Base-by-base conservation (phyloP, 148 eudicot species). In the Cornus controversa region DNA sequence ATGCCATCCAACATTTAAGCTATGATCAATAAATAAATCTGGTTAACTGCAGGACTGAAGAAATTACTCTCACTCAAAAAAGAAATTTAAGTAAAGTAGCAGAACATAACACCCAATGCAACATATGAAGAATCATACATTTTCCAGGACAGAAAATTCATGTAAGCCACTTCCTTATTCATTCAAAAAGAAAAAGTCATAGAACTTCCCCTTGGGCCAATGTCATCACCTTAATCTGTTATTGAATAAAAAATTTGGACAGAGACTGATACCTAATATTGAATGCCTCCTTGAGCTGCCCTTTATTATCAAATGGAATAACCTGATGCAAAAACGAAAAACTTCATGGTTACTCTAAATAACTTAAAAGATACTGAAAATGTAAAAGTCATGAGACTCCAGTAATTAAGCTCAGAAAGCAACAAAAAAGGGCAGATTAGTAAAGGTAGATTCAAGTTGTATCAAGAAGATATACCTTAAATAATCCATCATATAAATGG, bases 271-370 rank as follows among this genome's bases (percentile, higher is more conserved):
- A 93, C 99, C 99, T 91, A 66, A 96, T 91, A 79, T 96, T 96
- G 79, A 93, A 96, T 64, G 99, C 99, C 85, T 96, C 99, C 90
- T 96, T 93, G 74, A 93, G 89, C 79, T 91, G 97, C 50, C 99
- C 99, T 86, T 91, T 93, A 69, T 89, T 93, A 78, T 96, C 99
- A 79, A 96, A 90, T 42, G 97, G 98, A 79, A 96, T 96, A 58
- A 96, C 98, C 99, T 96, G 83, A 53, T 50, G 20, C 24, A 25
- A 70, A 68, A 80, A 80, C 4, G 68, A 9, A 53, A 23, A 8
- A 22, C 34, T 36, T 63, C 18, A 10, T 23, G 54, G 26, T 57
- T 29, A 65, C 54, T 27, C 54, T 27, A 65, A 36, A 54, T 18
- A 77, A 54, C 50, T 37, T 23, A 15, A 18, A 6, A 20, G 58